These are phyloP conservation scores for Allomyces javanicus DNA, from an alignment of 192 early-diverging fungal genomes.

Conservation along the genomic window DNA sequence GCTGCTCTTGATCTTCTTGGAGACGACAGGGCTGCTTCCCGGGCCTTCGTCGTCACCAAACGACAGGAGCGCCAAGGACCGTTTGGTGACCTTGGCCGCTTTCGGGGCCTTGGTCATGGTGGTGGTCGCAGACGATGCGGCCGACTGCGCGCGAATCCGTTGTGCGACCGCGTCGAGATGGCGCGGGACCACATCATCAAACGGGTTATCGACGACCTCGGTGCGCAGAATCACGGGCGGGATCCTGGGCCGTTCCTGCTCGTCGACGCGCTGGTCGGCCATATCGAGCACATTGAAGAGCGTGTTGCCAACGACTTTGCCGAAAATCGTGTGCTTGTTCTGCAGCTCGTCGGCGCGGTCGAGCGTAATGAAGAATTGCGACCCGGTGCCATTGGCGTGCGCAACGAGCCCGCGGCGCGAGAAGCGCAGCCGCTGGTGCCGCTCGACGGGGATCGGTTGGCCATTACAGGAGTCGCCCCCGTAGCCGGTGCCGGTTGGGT, in stretches of 20 bases:
- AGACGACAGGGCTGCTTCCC: slow-evolving; percentile 14
- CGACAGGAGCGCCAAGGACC: slow-evolving; percentile 46
- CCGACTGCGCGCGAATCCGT: slow-evolving; percentile 5
- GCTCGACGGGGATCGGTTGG: slow-evolving; percentile 70
- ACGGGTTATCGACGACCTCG: slow-evolving; percentile 66
- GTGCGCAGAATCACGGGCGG: slow-evolving; percentile 42
- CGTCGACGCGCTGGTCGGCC: slow-evolving; percentile 55
- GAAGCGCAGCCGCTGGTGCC: slow-evolving; percentile 81
- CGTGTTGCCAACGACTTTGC: slow-evolving; percentile 73
- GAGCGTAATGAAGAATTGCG: slow-evolving; percentile 92
- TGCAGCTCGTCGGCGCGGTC: slow-evolving; percentile 64
- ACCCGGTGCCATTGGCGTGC: slow-evolving; percentile 77
- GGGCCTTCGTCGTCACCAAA: slow-evolving; percentile 69
- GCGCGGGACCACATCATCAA: slow-evolving; percentile 74
- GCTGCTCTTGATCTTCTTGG: slow-evolving; percentile 43
- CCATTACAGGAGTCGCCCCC: slow-evolving; percentile 82
- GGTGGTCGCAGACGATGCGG: slow-evolving; percentile 2
- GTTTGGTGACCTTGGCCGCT: neutral
- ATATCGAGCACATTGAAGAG: slow-evolving; percentile 80
- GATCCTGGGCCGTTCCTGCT: slow-evolving; percentile 57
- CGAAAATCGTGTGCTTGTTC: slow-evolving; percentile 83
- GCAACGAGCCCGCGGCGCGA: slow-evolving; percentile 66
- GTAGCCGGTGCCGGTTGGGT: slow-evolving; percentile 68
- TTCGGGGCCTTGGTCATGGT: neutral
- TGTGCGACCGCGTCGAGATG: slow-evolving; percentile 15